These are phyloP conservation scores for Yamadazyma endophytica DNA, from an alignment of 805 yeast species.

Conservation along the genomic window DNA sequence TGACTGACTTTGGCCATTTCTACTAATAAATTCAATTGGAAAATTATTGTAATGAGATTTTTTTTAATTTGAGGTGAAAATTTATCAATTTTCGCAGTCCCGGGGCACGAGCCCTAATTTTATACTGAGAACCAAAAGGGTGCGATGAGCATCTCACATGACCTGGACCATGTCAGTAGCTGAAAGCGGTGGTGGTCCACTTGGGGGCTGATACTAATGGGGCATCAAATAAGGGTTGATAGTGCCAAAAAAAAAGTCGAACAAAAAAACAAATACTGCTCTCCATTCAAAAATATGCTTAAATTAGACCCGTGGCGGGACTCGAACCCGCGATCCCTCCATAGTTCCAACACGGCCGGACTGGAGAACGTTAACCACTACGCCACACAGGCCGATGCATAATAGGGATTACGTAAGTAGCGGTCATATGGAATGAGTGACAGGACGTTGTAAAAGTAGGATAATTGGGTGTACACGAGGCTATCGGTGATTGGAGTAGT, in stretches of 20 bases:
- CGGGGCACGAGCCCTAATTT: conserved; percentile 7
- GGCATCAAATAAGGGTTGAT: too few relatives aligned
- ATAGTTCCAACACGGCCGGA: conserved; percentile 43
- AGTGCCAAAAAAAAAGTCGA: conserved; percentile 1
- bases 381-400: conserved; percentile 59
- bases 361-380: conserved; percentile 71
- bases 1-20: conserved; percentile 64
- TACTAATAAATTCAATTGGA: conserved; percentile 13
- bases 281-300: conserved; percentile 1
- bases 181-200: too few relatives aligned
- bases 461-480: too few relatives aligned
- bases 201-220: too few relatives aligned
- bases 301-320: conserved; percentile 60
- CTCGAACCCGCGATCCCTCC: conserved; percentile 74
- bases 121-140: background rate
- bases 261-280: conserved; percentile 1
- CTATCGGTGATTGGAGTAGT: too few relatives aligned
- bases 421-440: too few relatives aligned
- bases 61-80: conserved; percentile 6
- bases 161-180: too few relatives aligned
- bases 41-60: conserved; percentile 10
- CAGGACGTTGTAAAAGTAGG: too few relatives aligned
- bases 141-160: too few relatives aligned
- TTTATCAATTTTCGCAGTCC: conserved; percentile 3
- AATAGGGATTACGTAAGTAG: too few relatives aligned